A percentile compares a stretch with the other conserved stretches of the same genome.
These are phyloP conservation scores for Spathaspora girioi DNA, from an alignment of 805 yeast genomes.

Conservation along the genomic window DNA sequence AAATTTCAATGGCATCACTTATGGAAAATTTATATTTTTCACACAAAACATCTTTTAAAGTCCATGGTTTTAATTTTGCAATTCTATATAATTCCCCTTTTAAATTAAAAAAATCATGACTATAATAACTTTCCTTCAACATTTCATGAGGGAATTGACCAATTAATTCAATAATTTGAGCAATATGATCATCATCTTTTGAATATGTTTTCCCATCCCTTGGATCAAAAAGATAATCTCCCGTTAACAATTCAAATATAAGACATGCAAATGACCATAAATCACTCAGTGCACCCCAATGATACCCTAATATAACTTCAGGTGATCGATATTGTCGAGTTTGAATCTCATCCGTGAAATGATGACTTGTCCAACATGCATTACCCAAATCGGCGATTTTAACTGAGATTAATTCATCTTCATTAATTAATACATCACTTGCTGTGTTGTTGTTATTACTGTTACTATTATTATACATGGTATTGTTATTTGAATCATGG, in stretches of 20 bases:
- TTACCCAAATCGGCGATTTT: conserved; percentile 71
- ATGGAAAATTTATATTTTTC: conserved; percentile 80
- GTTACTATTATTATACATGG: neutral
- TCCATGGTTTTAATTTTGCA: conserved; percentile 84
- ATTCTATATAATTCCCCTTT: conserved; percentile 75
- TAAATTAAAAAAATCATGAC: conserved; percentile 60
- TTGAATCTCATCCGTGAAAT: conserved; percentile 66
- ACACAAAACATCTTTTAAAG: conserved; percentile 68
- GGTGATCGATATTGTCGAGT: conserved; percentile 68
- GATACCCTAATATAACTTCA: conserved; percentile 63
- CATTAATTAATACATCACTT: conserved; percentile 19
- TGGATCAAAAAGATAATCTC: conserved; percentile 94
- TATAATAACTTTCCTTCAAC: conserved; percentile 57
- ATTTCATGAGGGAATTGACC: conserved; percentile 64
- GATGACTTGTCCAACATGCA: conserved; percentile 61
- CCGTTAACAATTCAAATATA: conserved; percentile 86
- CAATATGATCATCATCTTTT: conserved; percentile 94
- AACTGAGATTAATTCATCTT: conserved; percentile 57
- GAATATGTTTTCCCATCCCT: conserved; percentile 68
- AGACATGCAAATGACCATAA: conserved; percentile 96
- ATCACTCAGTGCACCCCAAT: conserved; percentile 95
- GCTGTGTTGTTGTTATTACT: conserved; percentile 4
- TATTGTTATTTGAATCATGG: neutral
- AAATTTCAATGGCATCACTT: conserved; percentile 65
- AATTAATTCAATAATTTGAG: conserved; percentile 84